phyloP scores from a whole-genome alignment of 2,329 filamentous ascomycete species.

The Lizonia empirigonia region DNA sequence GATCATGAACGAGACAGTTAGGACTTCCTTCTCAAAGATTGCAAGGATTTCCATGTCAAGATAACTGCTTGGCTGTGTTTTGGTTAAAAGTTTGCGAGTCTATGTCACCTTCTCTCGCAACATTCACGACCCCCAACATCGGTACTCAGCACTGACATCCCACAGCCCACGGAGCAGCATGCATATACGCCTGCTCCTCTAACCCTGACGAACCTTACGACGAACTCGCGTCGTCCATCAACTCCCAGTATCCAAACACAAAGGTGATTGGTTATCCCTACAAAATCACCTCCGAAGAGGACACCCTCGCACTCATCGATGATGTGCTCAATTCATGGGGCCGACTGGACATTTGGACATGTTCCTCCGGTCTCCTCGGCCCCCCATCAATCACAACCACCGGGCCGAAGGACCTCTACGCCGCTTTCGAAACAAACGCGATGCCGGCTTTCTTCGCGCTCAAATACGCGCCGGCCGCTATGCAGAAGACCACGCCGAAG shows the following conservation, averaged over 20 bases:
- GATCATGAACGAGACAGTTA: not conserved
- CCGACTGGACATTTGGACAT: conserved; percentile 63
- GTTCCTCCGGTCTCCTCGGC: conserved; percentile 62
- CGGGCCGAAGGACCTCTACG: conserved; percentile 61
- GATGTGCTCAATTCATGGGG: conserved; percentile 66
- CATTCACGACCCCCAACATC: not conserved
- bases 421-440: conserved; percentile 65
- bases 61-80: not conserved
- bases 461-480: conserved; percentile 68
- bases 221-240: conserved; percentile 51
- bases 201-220: conserved; percentile 51
- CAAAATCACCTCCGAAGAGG: conserved; percentile 63
- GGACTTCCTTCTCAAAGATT: not conserved
- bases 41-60: not conserved
- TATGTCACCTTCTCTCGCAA: not conserved
- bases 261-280: conserved; percentile 68
- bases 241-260: conserved; percentile 57
- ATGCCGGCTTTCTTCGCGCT: conserved; percentile 69
- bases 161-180: conserved; percentile 66
- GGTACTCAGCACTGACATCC: conserved; percentile 6
- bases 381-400: conserved; percentile 61
- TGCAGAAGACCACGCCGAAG: conserved; percentile 63
- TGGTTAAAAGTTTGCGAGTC: not conserved
- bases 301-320: conserved; percentile 65
- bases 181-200: conserved; percentile 64